Percentiles rank a stretch among this genome's conserved stretches.
phyloP scores from a whole-genome alignment of 257 asterid genomes.

The Eucommia ulmoides region DNA sequence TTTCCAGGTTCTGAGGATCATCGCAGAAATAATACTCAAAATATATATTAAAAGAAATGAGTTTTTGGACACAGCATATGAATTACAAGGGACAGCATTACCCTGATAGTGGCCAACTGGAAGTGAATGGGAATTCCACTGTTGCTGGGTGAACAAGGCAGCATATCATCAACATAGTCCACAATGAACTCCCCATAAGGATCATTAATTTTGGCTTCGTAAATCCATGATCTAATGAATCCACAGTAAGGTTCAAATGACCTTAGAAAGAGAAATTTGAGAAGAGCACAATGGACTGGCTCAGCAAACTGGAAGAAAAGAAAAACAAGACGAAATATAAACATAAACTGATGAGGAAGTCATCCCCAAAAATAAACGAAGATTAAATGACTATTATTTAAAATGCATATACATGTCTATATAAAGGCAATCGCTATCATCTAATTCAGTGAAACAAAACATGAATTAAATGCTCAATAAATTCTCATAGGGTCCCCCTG shows the following conservation, averaged over 20 bases:
- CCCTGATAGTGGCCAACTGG: conserved; percentile 62
- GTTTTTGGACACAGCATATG: conserved; percentile 12
- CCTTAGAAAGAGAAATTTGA: conserved; percentile 79
- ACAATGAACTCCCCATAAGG: conserved; percentile 76
- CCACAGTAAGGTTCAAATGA: conserved; percentile 79
- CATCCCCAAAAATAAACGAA: too few species aligned
- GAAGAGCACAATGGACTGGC: conserved; percentile 66
- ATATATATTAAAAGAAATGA: conserved; percentile 10
- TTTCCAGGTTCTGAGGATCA: conserved; percentile 13
- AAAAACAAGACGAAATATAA: too few species aligned
- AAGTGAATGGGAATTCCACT: conserved; percentile 28
- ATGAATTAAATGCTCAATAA: too few species aligned
- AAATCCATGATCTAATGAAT: conserved; percentile 92
- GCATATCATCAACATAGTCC: conserved; percentile 32
- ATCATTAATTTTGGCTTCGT: conserved; percentile 68
- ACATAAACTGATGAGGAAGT: too few species aligned
- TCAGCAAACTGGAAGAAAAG: conserved; percentile 61
- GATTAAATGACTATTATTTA: too few species aligned
- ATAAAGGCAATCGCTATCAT: too few species aligned
- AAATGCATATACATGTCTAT: too few species aligned
- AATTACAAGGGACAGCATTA: conserved; percentile 25
- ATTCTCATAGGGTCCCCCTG: too few species aligned
- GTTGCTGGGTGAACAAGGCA: conserved; percentile 19
- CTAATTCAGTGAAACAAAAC: too few species aligned
- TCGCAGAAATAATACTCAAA: conserved; percentile 11